These are phyloP conservation scores for Aspergillus sp. DNA, from an alignment of 2,329 filamentous ascomycete genomes.

Conservation along the genomic window DNA sequence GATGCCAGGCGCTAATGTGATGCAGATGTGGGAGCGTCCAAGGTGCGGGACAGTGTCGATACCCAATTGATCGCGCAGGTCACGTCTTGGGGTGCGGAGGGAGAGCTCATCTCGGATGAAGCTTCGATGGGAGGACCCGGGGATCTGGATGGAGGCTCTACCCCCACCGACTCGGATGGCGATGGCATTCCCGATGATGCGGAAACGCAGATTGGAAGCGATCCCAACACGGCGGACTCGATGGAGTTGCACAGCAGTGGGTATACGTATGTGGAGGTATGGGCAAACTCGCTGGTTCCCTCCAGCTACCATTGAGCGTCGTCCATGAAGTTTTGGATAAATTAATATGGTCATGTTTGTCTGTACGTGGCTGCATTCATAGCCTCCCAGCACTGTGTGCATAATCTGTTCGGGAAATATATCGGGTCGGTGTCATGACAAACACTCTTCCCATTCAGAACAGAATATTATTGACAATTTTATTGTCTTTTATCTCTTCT, in stretches of 20 bases:
- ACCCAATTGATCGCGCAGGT: conserved; percentile 11
- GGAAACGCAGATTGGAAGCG: conserved; percentile 13
- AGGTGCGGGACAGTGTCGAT: conserved; percentile 15
- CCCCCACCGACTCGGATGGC: conserved; percentile 13
- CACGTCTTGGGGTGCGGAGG: conserved; percentile 11
- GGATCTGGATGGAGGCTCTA: conserved; percentile 10
- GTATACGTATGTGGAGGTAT: conserved; percentile 16
- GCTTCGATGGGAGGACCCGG: conserved; percentile 14
- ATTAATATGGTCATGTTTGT: background rate
- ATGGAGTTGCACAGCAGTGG: conserved; percentile 14
- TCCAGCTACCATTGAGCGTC: conserved; percentile 6
- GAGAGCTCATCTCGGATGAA: conserved; percentile 16
- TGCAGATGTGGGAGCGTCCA: conserved; percentile 15
- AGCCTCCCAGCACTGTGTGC: too few species aligned
- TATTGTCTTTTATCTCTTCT: background rate
- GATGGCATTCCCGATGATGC: conserved; percentile 17
- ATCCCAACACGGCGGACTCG: conserved; percentile 14
- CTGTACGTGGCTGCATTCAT: background rate
- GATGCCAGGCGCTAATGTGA: background rate
- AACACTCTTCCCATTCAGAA: too few species aligned
- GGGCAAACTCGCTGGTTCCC: conserved; percentile 17
- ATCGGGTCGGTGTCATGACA: too few species aligned
- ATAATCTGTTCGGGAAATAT: background rate
- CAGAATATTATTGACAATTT: background rate
- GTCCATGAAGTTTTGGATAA: background rate